Evolutionary conservation across 2,329 filamentous ascomycete genomes (phyloP).

Genomic region (Epichloe elymi): DNA sequence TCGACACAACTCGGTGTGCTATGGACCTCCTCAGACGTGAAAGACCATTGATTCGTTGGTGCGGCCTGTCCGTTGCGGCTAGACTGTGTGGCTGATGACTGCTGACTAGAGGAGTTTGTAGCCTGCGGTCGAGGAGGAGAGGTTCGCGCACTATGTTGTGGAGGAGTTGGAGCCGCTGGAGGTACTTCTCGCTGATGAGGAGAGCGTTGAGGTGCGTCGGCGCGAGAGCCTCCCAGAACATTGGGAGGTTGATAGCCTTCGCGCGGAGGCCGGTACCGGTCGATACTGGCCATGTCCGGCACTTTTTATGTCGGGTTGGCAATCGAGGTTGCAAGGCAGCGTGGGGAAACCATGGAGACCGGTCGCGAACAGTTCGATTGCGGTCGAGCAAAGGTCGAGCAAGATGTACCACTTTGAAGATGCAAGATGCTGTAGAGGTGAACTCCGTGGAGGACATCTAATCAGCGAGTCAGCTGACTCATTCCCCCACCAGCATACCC

Average conservation of each 20-base stretch:
- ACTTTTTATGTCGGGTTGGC: conserved; percentile 13
- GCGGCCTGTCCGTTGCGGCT: conserved; percentile 24
- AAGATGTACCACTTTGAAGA: not conserved
- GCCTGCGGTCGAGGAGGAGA: conserved; percentile 40
- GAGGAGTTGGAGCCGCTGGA: conserved; percentile 48
- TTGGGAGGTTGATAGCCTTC: conserved; percentile 44
- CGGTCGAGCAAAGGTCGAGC: not conserved
- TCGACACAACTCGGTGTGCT: conserved; percentile 77
- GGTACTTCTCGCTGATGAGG: conserved; percentile 43
- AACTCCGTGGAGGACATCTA: not conserved
- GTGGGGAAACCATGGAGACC: conserved; percentile 14
- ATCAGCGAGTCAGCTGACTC: conserved; percentile 3
- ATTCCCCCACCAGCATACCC: not conserved
- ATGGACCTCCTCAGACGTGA: conserved; percentile 68
- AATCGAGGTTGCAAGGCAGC: conserved; percentile 9
- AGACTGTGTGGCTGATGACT: conserved; percentile 27
- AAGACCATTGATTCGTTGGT: conserved; percentile 65
- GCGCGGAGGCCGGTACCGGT: conserved; percentile 42
- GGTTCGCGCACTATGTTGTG: conserved; percentile 38
- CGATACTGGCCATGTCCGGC: conserved; percentile 43
- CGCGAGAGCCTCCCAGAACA: conserved; percentile 24
- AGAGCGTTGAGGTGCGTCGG: conserved; percentile 35
- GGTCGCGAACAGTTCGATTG: not conserved
- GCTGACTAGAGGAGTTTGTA: conserved; percentile 27
- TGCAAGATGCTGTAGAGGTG: not conserved